Evolutionary conservation across 2,329 filamentous ascomycete species (phyloP).

Genomic region (Neopestalotiopsis sp.): DNA sequence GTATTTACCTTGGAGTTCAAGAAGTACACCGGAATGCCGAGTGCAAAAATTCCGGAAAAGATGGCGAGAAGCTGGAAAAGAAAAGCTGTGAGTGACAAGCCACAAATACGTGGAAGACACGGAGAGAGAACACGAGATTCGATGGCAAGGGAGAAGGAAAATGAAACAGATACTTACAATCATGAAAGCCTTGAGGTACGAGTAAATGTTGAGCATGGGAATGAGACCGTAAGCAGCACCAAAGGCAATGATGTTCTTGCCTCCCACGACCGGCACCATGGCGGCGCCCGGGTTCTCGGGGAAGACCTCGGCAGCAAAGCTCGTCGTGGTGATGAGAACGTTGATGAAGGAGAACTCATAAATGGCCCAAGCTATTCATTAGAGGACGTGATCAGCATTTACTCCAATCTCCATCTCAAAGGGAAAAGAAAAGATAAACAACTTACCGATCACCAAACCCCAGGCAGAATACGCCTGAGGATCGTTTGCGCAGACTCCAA

Average conservation of each 20-base stretch:
- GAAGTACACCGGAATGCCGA: conserved; percentile 29
- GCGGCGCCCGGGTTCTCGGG: conserved; percentile 41
- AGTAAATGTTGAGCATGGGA: conserved; percentile 34
- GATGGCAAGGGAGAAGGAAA: background rate
- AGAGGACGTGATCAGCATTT: conserved; percentile 26
- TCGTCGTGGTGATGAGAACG: conserved; percentile 35
- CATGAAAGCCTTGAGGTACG: conserved; percentile 26
- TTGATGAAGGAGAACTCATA: conserved; percentile 35
- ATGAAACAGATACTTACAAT: conserved; percentile 11
- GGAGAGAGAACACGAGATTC: background rate
- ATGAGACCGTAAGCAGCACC: conserved; percentile 37
- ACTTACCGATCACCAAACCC: conserved; percentile 17
- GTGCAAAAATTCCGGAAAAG: conserved; percentile 27
- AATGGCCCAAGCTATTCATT: conserved; percentile 35
- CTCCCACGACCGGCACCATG: conserved; percentile 38
- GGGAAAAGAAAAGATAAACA: background rate
- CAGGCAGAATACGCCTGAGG: conserved; percentile 19
- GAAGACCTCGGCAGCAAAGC: conserved; percentile 40
- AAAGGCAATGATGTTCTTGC: conserved; percentile 41
- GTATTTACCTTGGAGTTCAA: conserved; percentile 24
- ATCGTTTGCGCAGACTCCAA: conserved; percentile 26
- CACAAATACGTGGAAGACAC: background rate
- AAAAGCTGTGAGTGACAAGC: background rate
- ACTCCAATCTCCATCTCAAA: background rate
- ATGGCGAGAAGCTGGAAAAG: conserved; percentile 23